These are phyloP conservation scores for Magnusiomyces sp. DNA, from an alignment of 1,139 yeast genomes.

Conservation along the genomic window DNA sequence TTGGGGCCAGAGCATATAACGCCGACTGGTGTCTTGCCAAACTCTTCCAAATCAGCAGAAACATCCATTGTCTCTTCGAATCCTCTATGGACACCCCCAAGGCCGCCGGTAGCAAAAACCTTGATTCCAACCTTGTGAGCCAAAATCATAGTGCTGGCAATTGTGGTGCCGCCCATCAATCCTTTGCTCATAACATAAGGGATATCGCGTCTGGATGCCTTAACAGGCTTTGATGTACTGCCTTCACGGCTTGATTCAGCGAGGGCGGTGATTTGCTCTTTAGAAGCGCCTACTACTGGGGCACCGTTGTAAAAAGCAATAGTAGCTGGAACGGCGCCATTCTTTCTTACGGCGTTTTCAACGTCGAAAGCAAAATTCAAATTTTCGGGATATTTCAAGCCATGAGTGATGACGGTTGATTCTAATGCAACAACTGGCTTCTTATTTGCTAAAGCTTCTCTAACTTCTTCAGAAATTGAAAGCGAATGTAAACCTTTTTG, in stretches of 20 bases:
- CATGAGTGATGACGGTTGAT: constrained; percentile 84
- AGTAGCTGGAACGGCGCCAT: constrained; percentile 80
- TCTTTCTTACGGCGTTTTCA: constrained; percentile 49
- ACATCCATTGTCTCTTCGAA: constrained; percentile 71
- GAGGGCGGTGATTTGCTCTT: constrained; percentile 41
- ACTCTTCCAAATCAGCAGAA: constrained; percentile 80
- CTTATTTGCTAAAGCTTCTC: constrained; percentile 47
- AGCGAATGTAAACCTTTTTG: constrained; percentile 17
- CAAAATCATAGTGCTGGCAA: constrained; percentile 81
- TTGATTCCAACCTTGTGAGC: constrained; percentile 68
- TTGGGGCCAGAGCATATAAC: constrained; percentile 93
- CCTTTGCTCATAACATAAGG: constrained; percentile 60
- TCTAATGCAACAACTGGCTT: constrained; percentile 73
- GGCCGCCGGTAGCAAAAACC: constrained; percentile 89
- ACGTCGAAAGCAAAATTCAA: constrained; percentile 63
- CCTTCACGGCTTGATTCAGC: constrained; percentile 33
- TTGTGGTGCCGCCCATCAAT: constrained; percentile 79
- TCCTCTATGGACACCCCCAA: constrained; percentile 86
- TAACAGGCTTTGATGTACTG: constrained; percentile 33
- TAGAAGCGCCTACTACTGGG: constrained; percentile 59
- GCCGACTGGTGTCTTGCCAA: constrained; percentile 73
- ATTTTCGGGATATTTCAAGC: constrained; percentile 75
- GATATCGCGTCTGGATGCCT: constrained; percentile 76
- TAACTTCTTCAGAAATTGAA: constrained; percentile 47
- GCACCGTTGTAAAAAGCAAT: constrained; percentile 67